Evolutionary conservation across 345 rosid genomes (phyloP).

Genomic region (Eucalyptus viminalis): DNA sequence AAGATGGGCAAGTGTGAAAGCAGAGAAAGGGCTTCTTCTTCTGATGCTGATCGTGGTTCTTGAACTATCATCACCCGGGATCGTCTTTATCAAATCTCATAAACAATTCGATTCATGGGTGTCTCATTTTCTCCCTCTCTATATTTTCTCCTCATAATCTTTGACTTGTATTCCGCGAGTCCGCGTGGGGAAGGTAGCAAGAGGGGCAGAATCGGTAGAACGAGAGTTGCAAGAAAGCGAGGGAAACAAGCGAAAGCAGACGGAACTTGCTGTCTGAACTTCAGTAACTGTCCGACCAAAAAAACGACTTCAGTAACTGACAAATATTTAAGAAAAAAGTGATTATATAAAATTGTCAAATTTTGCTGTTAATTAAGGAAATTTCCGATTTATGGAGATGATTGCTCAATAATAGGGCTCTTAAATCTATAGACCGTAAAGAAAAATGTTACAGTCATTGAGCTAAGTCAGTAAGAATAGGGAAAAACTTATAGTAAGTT

Average conservation of each 20-base stretch:
- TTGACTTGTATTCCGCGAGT: not conserved
- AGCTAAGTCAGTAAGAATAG: not conserved
- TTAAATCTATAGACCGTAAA: not conserved
- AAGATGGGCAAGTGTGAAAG: not conserved
- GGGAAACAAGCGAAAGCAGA: not conserved
- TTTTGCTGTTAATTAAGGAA: not conserved
- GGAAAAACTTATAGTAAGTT: not conserved
- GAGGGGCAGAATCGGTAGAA: not conserved
- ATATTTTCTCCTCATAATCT: not conserved
- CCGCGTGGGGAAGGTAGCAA: not conserved
- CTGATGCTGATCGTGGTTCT: not conserved
- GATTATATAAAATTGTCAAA: not conserved
- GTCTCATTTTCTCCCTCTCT: not conserved
- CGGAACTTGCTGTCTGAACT: too few relatives aligned
- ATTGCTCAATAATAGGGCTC: not conserved
- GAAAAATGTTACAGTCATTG: not conserved
- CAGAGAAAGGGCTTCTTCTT: not conserved
- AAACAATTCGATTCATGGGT: not conserved
- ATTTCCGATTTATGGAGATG: not conserved
- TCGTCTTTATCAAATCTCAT: not conserved
- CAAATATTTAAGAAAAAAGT: rapidly evolving
- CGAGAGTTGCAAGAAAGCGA: not conserved
- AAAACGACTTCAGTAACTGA: not conserved
- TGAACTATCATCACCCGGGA: not conserved
- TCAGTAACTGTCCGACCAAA: too few relatives aligned